Conservation (phyloP, 2,329 filamentous ascomycete genomes). For the Fusarium annulatum region DNA sequence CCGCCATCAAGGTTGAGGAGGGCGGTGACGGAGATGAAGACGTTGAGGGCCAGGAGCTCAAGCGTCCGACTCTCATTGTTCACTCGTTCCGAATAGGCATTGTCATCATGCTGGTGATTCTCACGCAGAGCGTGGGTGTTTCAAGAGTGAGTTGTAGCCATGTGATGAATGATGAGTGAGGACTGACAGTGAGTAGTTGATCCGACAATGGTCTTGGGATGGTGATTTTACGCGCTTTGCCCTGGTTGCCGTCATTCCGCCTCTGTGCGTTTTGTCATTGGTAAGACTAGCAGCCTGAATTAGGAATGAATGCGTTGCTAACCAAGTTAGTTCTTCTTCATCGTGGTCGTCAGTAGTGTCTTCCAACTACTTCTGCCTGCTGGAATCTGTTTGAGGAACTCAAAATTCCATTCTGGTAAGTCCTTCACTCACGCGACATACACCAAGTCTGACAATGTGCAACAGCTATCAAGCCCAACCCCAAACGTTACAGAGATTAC, state of each 20-base stretch:
- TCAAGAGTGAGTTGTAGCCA: slow-evolving; percentile 24
- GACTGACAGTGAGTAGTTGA: background rate
- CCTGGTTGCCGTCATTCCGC: slow-evolving; percentile 33
- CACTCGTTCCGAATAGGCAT: slow-evolving; percentile 43
- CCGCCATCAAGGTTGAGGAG: slow-evolving; percentile 43
- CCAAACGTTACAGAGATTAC: slow-evolving; percentile 48
- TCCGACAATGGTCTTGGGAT: slow-evolving; percentile 39
- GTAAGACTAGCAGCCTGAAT: background rate
- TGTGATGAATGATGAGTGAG: rapidly evolving
- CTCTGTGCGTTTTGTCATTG: slow-evolving; percentile 29
- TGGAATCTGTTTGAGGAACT: slow-evolving; percentile 42
- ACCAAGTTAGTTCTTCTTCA: slow-evolving; percentile 40
- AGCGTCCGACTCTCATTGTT: slow-evolving; percentile 35
- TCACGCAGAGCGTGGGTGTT: slow-evolving; percentile 43
- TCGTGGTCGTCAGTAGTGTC: slow-evolving; percentile 40
- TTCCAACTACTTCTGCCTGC: slow-evolving; percentile 42
- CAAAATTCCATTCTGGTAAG: slow-evolving; percentile 42
- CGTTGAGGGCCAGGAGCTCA: slow-evolving; percentile 34
- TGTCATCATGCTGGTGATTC: slow-evolving; percentile 42
- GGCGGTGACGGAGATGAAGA: slow-evolving; percentile 40
- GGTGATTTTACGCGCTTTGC: slow-evolving; percentile 35
- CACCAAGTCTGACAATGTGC: background rate
- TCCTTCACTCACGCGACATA: background rate
- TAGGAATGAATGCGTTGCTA: too few relatives aligned
- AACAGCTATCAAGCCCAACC: slow-evolving; percentile 44